Percentiles rank a stretch among this genome's conserved stretches.
Conservation (phyloP, 1,284 basidiomycete genomes). For the Apiotrichum brassicae region DNA sequence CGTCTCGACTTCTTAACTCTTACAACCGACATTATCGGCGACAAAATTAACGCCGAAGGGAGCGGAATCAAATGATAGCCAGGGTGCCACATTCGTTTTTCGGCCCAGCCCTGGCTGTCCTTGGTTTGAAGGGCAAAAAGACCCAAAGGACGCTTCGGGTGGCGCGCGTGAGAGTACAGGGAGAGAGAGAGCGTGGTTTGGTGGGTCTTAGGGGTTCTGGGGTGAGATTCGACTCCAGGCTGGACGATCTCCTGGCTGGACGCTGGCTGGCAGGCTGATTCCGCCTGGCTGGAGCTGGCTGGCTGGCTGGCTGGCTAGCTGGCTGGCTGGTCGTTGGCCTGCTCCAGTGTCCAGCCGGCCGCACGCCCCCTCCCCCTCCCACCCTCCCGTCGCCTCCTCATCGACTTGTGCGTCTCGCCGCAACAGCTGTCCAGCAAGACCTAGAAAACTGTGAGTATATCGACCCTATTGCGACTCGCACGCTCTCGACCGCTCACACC, state of each 20-base stretch:
- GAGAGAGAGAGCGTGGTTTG: no score
- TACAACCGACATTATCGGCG: not conserved
- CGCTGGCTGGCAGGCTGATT: not conserved
- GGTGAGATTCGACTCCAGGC: no score
- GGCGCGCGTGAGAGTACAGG: no score
- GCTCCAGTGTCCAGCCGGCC: not conserved
- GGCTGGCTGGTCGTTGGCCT: not conserved
- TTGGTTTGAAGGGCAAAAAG: no score
- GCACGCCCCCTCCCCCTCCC: not conserved
- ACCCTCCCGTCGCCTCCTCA: not conserved
- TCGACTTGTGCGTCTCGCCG: conserved; percentile 4
- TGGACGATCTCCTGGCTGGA: no score
- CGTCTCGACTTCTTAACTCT: not conserved
- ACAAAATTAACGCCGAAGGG: not conserved
- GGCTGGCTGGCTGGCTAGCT: not conserved
- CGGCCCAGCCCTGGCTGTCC: not conserved
- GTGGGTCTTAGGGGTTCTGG: no score
- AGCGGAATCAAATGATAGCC: not conserved
- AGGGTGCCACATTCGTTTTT: no score
- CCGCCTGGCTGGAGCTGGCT: no score
- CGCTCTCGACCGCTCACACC: not conserved
- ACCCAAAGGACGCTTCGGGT: no score
- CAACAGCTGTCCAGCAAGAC: conserved; percentile 2
- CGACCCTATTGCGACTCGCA: not conserved
- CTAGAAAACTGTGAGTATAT: conserved; percentile 2